These are phyloP conservation scores for Neofusicoccum cordaticola DNA, from an alignment of 2,329 filamentous ascomycete genomes.

Conservation along the genomic window DNA sequence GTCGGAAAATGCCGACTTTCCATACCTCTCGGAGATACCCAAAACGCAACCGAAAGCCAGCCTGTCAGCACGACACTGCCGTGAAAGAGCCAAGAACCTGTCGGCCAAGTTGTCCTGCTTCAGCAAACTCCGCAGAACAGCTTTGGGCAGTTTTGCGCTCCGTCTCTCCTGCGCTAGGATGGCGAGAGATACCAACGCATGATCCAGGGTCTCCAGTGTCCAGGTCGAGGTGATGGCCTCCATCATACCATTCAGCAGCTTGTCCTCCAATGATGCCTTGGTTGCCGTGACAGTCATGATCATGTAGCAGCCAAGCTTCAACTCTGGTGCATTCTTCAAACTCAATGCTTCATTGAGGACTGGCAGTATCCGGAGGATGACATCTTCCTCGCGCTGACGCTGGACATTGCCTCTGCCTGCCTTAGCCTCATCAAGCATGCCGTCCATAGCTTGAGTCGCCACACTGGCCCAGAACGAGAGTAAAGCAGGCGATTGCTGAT, in stretches of 20 bases:
- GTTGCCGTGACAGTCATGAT: slow-evolving; percentile 80
- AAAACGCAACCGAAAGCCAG: slow-evolving; percentile 70
- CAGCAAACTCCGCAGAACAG: slow-evolving; percentile 67
- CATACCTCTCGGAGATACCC: slow-evolving; percentile 34
- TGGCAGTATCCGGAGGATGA: slow-evolving; percentile 66
- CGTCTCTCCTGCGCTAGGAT: slow-evolving; percentile 79
- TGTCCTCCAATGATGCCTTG: slow-evolving; percentile 76
- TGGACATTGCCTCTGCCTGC: slow-evolving; percentile 76
- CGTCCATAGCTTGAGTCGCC: slow-evolving; percentile 79
- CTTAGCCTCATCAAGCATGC: slow-evolving; percentile 72
- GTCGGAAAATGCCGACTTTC: slow-evolving; percentile 2
- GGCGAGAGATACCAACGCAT: slow-evolving; percentile 75
- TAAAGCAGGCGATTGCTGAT: slow-evolving; percentile 72
- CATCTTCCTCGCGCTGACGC: slow-evolving; percentile 73
- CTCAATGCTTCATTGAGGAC: slow-evolving; percentile 75
- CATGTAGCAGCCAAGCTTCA: slow-evolving; percentile 89
- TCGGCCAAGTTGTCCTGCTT: slow-evolving; percentile 60
- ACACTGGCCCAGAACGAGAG: slow-evolving; percentile 90
- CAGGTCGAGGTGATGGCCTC: slow-evolving; percentile 79
- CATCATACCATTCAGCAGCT: slow-evolving; percentile 82
- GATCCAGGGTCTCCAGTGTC: slow-evolving; percentile 67
- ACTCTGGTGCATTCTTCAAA: slow-evolving; percentile 70
- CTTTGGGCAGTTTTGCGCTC: slow-evolving; percentile 65
- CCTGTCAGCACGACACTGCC: slow-evolving; percentile 66
- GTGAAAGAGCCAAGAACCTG: slow-evolving; percentile 60